Percentiles rank a stretch among this genome's conserved stretches.
Conservation (phyloP, 352 stramenopile species). For the Globisporangium middletonii region DNA sequence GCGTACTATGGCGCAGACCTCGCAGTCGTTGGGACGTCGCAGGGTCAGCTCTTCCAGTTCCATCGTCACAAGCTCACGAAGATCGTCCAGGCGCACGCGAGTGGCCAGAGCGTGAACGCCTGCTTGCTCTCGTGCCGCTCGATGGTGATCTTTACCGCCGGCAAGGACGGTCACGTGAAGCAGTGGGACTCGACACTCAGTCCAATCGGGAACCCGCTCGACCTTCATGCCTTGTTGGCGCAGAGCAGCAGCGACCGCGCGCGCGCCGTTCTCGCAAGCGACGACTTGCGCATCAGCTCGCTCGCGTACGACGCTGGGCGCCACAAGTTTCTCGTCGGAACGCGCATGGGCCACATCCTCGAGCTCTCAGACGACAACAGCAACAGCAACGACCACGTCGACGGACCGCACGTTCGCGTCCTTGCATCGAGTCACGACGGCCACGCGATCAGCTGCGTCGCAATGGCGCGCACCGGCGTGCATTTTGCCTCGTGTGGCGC, state of each 20-base stretch:
- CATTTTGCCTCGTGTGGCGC: constrained; percentile 47
- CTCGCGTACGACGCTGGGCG: constrained; percentile 53
- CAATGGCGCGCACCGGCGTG: constrained; percentile 23
- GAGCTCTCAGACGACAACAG: constrained; percentile 31
- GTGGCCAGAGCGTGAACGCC: constrained; percentile 46
- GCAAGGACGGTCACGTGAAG: constrained; percentile 68
- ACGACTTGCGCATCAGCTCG: constrained; percentile 68
- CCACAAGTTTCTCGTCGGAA: constrained; percentile 52
- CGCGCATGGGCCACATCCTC: constrained; percentile 47
- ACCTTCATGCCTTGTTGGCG: constrained; percentile 36
- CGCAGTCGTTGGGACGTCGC: constrained; percentile 55
- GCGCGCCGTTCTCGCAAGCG: constrained; percentile 21
- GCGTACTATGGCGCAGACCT: constrained; percentile 52
- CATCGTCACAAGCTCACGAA: constrained; percentile 47
- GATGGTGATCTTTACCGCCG: constrained; percentile 73
- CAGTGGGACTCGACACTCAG: constrained; percentile 78
- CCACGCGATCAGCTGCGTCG: constrained; percentile 15
- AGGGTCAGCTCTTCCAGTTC: constrained; percentile 65
- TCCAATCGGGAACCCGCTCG: constrained; percentile 60
- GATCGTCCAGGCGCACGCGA: constrained; percentile 53
- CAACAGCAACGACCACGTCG: not conserved
- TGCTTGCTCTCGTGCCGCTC: constrained; percentile 52
- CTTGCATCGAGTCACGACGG: constrained; percentile 46
- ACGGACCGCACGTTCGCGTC: constrained; percentile 15
- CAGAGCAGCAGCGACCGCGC: not conserved